These are phyloP conservation scores for Sporobolomyces pararoseus DNA, from an alignment of 768 basidiomycete genomes.

Conservation along the genomic window DNA sequence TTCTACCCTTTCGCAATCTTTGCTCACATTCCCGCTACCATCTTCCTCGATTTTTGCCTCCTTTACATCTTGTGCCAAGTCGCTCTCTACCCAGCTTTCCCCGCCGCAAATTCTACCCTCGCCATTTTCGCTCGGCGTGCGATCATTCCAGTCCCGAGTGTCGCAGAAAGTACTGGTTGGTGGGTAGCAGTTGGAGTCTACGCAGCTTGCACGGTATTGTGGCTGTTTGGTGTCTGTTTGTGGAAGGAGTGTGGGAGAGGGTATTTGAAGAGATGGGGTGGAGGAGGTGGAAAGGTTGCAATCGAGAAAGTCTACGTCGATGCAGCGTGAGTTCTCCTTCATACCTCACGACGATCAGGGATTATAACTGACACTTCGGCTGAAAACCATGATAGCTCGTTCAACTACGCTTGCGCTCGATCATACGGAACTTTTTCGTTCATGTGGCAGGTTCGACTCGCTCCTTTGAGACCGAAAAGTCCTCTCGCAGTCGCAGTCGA, in stretches of 20 bases:
- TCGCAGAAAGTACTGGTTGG: constrained; percentile 17
- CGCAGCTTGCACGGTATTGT: constrained; percentile 20
- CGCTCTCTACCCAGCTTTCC: constrained; percentile 24
- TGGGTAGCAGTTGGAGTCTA: constrained; percentile 34
- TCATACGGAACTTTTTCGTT: constrained; percentile 29
- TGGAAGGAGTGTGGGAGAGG: constrained; percentile 15
- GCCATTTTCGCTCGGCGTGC: constrained; percentile 13
- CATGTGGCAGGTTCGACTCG: constrained; percentile 32
- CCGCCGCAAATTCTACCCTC: neutral
- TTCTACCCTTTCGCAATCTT: constrained; percentile 32
- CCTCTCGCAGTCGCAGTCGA: constrained; percentile 9
- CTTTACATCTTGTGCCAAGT: constrained; percentile 35
- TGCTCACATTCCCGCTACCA: constrained; percentile 24
- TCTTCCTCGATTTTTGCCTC: constrained; percentile 40
- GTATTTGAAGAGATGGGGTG: constrained; percentile 9
- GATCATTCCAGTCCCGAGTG: constrained; percentile 17
- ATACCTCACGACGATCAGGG: neutral
- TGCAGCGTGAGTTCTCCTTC: constrained; percentile 18
- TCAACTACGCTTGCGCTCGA: constrained; percentile 23
- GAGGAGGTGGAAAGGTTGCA: constrained; percentile 3
- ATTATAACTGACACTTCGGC: neutral
- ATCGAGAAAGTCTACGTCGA: constrained; percentile 34
- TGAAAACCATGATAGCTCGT: no score
- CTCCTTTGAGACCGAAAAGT: constrained; percentile 4
- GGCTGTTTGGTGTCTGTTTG: constrained; percentile 14